Conservation (phyloP, 176 grass and related monocot species). For the Secale cereale region DNA sequence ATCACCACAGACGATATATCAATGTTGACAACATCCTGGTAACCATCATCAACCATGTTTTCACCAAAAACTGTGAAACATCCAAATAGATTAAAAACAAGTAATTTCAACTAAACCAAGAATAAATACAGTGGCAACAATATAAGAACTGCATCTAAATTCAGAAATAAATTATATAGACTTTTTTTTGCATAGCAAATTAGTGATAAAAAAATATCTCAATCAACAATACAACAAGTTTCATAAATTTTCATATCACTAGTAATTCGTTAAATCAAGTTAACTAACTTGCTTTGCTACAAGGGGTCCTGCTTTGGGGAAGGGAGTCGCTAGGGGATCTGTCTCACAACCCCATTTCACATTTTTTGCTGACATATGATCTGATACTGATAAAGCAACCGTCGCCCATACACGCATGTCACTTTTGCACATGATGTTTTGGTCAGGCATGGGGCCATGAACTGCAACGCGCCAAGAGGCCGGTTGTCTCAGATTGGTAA, state of each 20-base stretch:
- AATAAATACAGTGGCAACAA: neutral
- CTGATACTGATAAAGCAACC: neutral
- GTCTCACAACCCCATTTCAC: neutral
- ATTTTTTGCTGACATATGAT: neutral
- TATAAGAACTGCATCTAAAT: neutral
- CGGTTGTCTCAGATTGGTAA: neutral
- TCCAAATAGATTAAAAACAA: conserved; percentile 18
- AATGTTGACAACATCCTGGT: conserved; percentile 68
- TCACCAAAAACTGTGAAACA: conserved; percentile 67
- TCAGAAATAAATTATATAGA: neutral
- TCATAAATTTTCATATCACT: neutral
- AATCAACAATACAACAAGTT: neutral
- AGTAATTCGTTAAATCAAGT: neutral
- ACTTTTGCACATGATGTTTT: neutral
- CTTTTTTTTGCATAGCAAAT: neutral
- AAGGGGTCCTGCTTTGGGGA: neutral
- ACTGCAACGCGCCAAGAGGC: neutral
- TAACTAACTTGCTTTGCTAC: neutral
- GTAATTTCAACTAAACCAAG: neutral
- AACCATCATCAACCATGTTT: conserved; percentile 76
- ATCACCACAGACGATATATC: conserved; percentile 94
- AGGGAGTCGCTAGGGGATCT: neutral
- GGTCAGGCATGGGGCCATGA: neutral
- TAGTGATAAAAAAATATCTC: neutral
- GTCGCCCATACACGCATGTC: neutral